Conservation (phyloP, 2,329 filamentous ascomycete genomes). For the Leptoxyphium fumago region DNA sequence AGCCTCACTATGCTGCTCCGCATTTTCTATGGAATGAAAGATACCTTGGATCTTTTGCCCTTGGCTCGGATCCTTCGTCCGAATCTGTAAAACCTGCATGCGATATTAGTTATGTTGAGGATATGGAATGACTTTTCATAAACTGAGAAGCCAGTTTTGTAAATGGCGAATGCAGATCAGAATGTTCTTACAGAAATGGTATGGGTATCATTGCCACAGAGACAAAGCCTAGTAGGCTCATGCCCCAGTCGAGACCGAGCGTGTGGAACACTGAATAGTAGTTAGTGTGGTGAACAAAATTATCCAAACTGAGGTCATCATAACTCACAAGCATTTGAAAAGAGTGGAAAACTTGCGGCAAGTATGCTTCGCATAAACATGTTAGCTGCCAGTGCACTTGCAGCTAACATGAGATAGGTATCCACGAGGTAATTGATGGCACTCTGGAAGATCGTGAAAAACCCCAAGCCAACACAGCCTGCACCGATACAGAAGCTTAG, state of each 20-base stretch:
- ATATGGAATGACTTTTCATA: not conserved
- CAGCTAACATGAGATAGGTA: constrained; percentile 28
- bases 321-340: constrained; percentile 21
- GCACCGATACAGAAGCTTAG: constrained; percentile 5
- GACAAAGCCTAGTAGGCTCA: constrained; percentile 25
- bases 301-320: not conserved
- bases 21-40: not conserved
- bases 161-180: not conserved
- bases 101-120: not conserved
- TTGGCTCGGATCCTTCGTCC: not conserved
- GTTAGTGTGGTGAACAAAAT: not conserved
- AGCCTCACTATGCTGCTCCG: not conserved
- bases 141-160: not conserved
- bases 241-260: constrained; percentile 29
- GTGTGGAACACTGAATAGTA: constrained; percentile 32
- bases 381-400: constrained; percentile 17
- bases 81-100: not conserved
- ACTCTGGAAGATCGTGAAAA: constrained; percentile 34
- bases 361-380: constrained; percentile 14
- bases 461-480: constrained; percentile 28
- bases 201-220: constrained; percentile 23
- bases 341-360: constrained; percentile 30
- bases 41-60: not conserved
- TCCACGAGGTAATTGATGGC: constrained; percentile 42
- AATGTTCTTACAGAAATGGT: constrained; percentile 18